Evolutionary conservation across 768 basidiomycete genomes (phyloP), one percentile per base, ranked within the genome.

Genomic region (Chalciporus chontae): DNA sequence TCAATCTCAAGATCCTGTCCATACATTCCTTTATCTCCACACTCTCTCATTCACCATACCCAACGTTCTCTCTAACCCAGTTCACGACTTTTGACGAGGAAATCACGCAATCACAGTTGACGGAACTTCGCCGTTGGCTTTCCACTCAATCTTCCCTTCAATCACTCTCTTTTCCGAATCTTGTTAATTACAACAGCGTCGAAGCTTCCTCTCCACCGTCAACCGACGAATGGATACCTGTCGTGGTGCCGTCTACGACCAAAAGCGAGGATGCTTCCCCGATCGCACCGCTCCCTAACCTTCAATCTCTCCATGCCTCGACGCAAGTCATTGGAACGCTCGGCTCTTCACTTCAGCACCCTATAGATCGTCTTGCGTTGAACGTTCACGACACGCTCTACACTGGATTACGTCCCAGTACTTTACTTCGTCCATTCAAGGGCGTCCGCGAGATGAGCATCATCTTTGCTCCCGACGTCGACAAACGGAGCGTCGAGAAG

Each of bases 401-500:
- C 24, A 62, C 59, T 1, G 66, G 66, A 23, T 46, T 67, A 23
- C 68, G 61, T 5, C 66, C 66, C 1, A 56, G 66, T 19, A 37
- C 52, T 0, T 56, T 67, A 8, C 45, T 67, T 21, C 66, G 66
- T 36, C 53, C 61, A 8, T 43, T 67, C 1, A 52, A 51, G 5
- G 68, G 68, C 2, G 64, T 68, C 18, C 58, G 54, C 13, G 54
- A 67, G 19, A 57, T 67, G 67, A 60, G 61, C 24, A 44, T 67
- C 31, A 32, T 67, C 36, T 67, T 67, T 37, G 57, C 51, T 3
- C 52, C 66, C n/a, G 67, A 63, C 19, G 66, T 67, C n/a, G 66
- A 67, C 43, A 67, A 62, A 56, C 48, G 66, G 42, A 67, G 67
- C 0, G 65, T 62, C 9, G 66, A 69, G 36, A 67, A 67, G 27